A percentile compares a stretch with the other conserved stretches of the same genome.
Conservation (phyloP, 202 grass and related monocot species). For the Panicum virgatum region DNA sequence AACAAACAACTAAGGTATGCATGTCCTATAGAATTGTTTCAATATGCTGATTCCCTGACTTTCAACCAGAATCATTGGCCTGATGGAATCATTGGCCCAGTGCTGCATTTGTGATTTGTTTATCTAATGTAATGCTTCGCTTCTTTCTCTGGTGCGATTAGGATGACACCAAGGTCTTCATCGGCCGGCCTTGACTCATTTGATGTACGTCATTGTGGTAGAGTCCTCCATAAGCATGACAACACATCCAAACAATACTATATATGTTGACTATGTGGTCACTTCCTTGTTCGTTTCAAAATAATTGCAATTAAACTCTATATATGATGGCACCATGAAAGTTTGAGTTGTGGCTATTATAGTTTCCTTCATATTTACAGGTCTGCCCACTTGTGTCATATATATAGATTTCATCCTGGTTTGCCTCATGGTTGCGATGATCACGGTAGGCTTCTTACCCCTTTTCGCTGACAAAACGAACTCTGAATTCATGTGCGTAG, state of each 20-base stretch:
- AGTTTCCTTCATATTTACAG: not conserved
- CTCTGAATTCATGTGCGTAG: constrained; percentile 4
- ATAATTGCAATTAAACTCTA: not conserved
- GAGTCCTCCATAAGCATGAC: constrained; percentile 12
- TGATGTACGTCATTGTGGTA: constrained; percentile 29
- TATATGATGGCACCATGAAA: not conserved
- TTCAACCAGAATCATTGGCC: constrained; percentile 23
- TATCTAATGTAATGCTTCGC: constrained; percentile 26
- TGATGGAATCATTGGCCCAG: constrained; percentile 16
- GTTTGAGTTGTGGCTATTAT: not conserved
- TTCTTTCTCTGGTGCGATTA: constrained; percentile 40
- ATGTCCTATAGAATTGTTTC: not conserved
- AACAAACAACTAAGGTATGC: constrained; percentile 21
- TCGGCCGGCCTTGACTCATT: constrained; percentile 47
- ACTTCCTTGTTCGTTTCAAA: constrained; percentile 2
- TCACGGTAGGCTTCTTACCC: not conserved
- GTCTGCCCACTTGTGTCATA: not conserved
- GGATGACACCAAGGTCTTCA: constrained; percentile 27
- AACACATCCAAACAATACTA: not conserved
- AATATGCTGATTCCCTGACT: constrained; percentile 21
- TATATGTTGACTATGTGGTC: not conserved
- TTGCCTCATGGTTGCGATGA: not conserved
- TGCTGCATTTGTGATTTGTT: constrained; percentile 9
- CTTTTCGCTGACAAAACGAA: not conserved
- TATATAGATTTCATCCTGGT: not conserved